Percentiles rank a stretch among this genome's conserved stretches.
These are phyloP conservation scores for Wickerhamomyces bisporus DNA, from an alignment of 805 yeast species.

Conservation along the genomic window DNA sequence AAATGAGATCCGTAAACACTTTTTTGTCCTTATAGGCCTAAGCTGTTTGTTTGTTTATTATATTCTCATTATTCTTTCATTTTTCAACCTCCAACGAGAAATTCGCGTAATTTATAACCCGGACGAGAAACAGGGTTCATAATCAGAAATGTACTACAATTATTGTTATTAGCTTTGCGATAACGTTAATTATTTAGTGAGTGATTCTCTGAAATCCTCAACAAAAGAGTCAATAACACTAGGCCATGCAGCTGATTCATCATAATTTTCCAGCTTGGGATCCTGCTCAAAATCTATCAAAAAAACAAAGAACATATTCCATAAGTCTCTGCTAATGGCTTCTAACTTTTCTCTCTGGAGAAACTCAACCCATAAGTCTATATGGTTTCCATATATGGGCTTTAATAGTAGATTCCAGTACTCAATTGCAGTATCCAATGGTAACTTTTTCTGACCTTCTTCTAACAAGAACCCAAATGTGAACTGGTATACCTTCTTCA, in stretches of 20 bases:
- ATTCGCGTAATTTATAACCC: too few relatives aligned
- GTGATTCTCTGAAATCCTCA: slow-evolving; percentile 42
- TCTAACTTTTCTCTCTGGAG: slow-evolving; percentile 37
- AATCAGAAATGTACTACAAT: too few relatives aligned
- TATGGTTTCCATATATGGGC: slow-evolving; percentile 22
- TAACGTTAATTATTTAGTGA: too few relatives aligned
- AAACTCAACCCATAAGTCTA: slow-evolving; percentile 58
- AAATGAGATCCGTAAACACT: too few relatives aligned
- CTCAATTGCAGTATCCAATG: slow-evolving; percentile 55
- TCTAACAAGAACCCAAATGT: slow-evolving; percentile 66
- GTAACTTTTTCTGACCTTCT: slow-evolving; percentile 50
- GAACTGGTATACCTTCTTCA: slow-evolving; percentile 60
- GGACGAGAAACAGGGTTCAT: too few relatives aligned
- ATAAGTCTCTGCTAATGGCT: slow-evolving; percentile 64
- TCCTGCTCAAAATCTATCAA: slow-evolving; percentile 47
- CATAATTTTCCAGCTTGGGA: slow-evolving; percentile 53
- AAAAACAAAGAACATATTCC: slow-evolving; percentile 80
- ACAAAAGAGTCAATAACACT: slow-evolving; percentile 79
- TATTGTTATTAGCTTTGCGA: too few relatives aligned
- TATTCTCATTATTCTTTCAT: too few relatives aligned
- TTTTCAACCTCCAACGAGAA: too few relatives aligned
- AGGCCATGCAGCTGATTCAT: slow-evolving; percentile 90
- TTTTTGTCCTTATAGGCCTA: too few relatives aligned
- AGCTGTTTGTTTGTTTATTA: too few relatives aligned
- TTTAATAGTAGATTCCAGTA: slow-evolving; percentile 73